phyloP scores from a whole-genome alignment of 768 basidiomycete genomes.

The Lactifluus echinatus region DNA sequence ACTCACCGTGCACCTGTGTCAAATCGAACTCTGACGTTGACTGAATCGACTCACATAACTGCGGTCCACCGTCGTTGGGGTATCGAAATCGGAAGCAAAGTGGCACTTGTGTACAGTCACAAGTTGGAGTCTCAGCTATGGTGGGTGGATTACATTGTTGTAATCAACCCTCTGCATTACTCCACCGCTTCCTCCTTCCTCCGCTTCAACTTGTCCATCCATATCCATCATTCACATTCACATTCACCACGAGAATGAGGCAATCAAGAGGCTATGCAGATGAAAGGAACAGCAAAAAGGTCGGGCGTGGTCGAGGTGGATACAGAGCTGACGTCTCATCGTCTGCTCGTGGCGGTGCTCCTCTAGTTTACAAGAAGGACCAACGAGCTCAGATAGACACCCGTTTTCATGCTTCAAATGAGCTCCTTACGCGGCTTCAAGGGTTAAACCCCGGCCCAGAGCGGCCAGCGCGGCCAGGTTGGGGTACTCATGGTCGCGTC shows the following conservation, averaged over 20 bases:
- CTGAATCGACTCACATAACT: too few relatives aligned
- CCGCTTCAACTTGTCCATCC: not conserved
- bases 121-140: too few relatives aligned
- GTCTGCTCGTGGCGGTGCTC: not conserved
- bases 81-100: too few relatives aligned
- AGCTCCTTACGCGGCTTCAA: not conserved
- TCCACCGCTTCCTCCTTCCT: not conserved
- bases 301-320: not conserved
- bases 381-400: not conserved
- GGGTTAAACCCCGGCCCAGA: not conserved
- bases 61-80: too few relatives aligned
- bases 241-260: not conserved
- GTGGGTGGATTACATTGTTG: too few relatives aligned
- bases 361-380: not conserved
- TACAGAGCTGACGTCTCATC: not conserved
- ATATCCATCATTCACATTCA: too few relatives aligned
- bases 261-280: not conserved
- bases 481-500: slow-evolving; percentile 26
- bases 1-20: too few relatives aligned
- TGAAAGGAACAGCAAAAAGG: not conserved
- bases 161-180: too few relatives aligned
- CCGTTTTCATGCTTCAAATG: not conserved
- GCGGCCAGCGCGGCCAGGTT: slow-evolving; percentile 16
- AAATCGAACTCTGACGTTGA: too few relatives aligned
- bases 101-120: too few relatives aligned